These are phyloP conservation scores for Phytophthora cactorum DNA, from an alignment of 352 stramenopile species.

Conservation along the genomic window DNA sequence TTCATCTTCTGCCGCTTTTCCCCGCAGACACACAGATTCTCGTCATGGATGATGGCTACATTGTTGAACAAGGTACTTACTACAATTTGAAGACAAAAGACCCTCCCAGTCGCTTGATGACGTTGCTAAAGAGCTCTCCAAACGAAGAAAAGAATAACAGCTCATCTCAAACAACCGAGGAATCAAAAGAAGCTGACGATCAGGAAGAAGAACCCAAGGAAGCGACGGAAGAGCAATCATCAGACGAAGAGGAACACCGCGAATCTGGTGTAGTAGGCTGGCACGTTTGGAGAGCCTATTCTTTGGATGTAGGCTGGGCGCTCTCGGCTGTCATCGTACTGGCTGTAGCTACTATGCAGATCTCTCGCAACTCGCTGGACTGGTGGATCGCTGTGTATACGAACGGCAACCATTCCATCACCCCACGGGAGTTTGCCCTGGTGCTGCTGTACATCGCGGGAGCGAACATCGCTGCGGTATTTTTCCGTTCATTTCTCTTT, in stretches of 20 bases:
- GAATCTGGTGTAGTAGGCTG: conserved; percentile 59
- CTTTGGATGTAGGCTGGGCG: conserved; percentile 49
- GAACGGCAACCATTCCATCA: conserved; percentile 61
- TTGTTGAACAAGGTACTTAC: conserved; percentile 56
- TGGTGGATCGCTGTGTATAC: conserved; percentile 89
- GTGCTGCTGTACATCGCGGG: conserved; percentile 70
- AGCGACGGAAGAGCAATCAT: conserved; percentile 7
- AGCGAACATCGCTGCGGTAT: conserved; percentile 70
- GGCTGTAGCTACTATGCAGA: conserved; percentile 73
- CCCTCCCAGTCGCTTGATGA: conserved; percentile 33
- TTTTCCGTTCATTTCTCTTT: conserved; percentile 87
- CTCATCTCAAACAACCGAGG: background rate
- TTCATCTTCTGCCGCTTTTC: conserved; percentile 71
- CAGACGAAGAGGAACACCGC: conserved; percentile 62
- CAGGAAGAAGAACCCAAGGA: conserved; percentile 1
- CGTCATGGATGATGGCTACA: conserved; percentile 59
- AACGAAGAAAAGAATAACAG: background rate
- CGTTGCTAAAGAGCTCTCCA: conserved; percentile 28
- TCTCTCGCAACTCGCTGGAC: conserved; percentile 77
- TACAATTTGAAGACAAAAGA: conserved; percentile 27
- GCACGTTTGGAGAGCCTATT: conserved; percentile 73
- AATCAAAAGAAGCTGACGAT: background rate
- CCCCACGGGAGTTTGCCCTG: conserved; percentile 54
- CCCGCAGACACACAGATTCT: conserved; percentile 47
- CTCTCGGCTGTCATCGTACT: conserved; percentile 61